Conservation (phyloP, 2,329 filamentous ascomycete genomes). For the Parastagonospora nodorum region DNA sequence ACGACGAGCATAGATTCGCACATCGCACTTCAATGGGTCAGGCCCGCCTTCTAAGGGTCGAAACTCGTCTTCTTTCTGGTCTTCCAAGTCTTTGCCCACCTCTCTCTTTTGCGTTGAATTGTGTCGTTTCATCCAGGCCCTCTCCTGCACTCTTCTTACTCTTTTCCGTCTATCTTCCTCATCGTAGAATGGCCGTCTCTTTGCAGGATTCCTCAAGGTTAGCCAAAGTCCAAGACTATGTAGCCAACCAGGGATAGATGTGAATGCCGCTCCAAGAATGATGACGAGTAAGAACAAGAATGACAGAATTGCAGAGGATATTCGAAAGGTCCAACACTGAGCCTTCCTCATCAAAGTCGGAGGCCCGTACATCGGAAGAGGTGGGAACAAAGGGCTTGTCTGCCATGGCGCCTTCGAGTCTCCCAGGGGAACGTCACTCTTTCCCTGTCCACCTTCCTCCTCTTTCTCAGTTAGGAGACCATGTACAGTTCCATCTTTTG, state of each 20-base stretch:
- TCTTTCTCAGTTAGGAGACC: slow-evolving; percentile 35
- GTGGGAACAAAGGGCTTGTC: slow-evolving; percentile 83
- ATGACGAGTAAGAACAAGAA: slow-evolving; percentile 77
- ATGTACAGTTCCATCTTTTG: slow-evolving; percentile 51
- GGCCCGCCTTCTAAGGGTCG: slow-evolving; percentile 77
- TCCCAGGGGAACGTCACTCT: slow-evolving; percentile 53
- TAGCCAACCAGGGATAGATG: slow-evolving; percentile 62
- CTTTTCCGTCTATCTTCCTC: slow-evolving; percentile 70
- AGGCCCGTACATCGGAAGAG: slow-evolving; percentile 79
- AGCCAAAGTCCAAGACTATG: slow-evolving; percentile 58
- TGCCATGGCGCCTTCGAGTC: slow-evolving; percentile 63
- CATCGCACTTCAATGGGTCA: slow-evolving; percentile 78
- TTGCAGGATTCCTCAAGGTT: slow-evolving; percentile 65
- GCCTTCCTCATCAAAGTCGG: slow-evolving; percentile 68
- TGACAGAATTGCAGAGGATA: slow-evolving; percentile 76
- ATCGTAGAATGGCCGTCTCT: slow-evolving; percentile 68
- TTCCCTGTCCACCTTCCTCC: slow-evolving; percentile 45
- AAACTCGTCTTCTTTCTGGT: slow-evolving; percentile 59
- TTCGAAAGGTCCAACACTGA: slow-evolving; percentile 68
- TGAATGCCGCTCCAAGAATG: slow-evolving; percentile 73
- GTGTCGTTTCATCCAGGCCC: slow-evolving; percentile 62
- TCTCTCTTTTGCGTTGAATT: slow-evolving; percentile 44
- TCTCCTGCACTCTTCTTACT: slow-evolving; percentile 62
- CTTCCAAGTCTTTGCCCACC: slow-evolving; percentile 45
- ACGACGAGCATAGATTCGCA: slow-evolving; percentile 82